Percentiles rank a stretch among this genome's conserved stretches.
phyloP scores from a whole-genome alignment of 176 grass and related monocot species.

The Areca catechu region DNA sequence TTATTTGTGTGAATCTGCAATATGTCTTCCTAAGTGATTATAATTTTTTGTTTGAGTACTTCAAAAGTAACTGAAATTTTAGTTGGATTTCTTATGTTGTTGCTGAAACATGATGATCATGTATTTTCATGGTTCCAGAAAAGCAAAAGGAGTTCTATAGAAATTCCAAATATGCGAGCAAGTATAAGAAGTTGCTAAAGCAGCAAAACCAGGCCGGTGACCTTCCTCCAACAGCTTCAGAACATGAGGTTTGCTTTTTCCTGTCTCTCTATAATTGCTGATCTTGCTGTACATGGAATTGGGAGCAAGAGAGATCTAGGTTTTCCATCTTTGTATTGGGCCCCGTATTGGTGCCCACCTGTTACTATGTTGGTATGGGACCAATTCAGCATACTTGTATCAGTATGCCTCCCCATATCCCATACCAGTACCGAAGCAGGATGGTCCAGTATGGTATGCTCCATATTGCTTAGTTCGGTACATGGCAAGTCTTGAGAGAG shows the following conservation, averaged over 20 bases:
- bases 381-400: too few species aligned
- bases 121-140: conserved; percentile 35
- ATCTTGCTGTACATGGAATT: too few species aligned
- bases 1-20: neutral
- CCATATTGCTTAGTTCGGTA: too few species aligned
- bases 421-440: too few species aligned
- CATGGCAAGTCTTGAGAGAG: too few species aligned
- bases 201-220: conserved; percentile 30
- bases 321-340: too few species aligned
- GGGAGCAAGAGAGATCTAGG: too few species aligned
- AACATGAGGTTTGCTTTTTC: conserved; percentile 36
- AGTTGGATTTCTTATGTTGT: neutral
- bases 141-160: conserved; percentile 79
- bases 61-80: neutral
- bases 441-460: too few species aligned
- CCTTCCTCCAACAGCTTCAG: conserved; percentile 14
- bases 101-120: conserved; percentile 2
- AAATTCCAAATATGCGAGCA: conserved; percentile 72
- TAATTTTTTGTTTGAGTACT: neutral
- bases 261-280: neutral
- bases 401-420: too few species aligned
- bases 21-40: neutral
- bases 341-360: too few species aligned
- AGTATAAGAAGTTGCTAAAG: conserved; percentile 57
- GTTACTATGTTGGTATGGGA: too few species aligned